Conservation (phyloP, 805 yeast genomes). For the Kazachstania martiniae region DNA sequence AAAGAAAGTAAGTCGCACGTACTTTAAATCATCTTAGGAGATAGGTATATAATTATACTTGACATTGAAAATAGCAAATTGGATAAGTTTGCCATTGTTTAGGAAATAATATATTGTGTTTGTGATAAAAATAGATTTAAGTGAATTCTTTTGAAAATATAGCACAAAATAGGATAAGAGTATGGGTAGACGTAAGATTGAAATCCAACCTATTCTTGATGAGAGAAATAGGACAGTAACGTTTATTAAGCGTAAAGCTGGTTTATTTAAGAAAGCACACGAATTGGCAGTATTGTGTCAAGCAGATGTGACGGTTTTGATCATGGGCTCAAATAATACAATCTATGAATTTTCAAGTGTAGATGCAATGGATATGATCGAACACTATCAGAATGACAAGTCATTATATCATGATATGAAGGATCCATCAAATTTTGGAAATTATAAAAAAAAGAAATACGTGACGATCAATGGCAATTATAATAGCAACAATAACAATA, state of each 20-base stretch:
- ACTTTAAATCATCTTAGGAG: no score
- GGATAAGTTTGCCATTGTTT: no score
- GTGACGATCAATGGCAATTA: constrained; percentile 1
- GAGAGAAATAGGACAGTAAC: constrained; percentile 66
- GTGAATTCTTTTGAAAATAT: no score
- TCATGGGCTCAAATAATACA: constrained; percentile 71
- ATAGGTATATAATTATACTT: no score
- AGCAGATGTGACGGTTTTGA: constrained; percentile 84
- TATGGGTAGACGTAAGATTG: constrained; percentile 97
- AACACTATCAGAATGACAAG: constrained; percentile 28
- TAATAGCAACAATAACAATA: no score
- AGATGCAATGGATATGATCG: constrained; percentile 43
- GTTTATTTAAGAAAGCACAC: constrained; percentile 61
- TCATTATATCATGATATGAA: constrained; percentile 43
- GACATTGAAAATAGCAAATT: no score
- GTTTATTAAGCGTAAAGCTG: constrained; percentile 89
- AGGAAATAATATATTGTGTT: no score
- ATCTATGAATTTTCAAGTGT: constrained; percentile 77
- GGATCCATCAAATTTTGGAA: constrained; percentile 57
- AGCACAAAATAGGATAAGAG: not conserved
- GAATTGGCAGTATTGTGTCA: constrained; percentile 77
- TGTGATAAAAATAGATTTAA: no score
- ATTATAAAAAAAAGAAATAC: constrained; percentile 37
- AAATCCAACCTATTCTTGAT: constrained; percentile 81
- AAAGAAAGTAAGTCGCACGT: no score